Evolutionary conservation across 2,329 filamentous ascomycete species (phyloP), one percentile per base, ranked within the genome.

Genomic region (Hirsutella minnesotensis): DNA sequence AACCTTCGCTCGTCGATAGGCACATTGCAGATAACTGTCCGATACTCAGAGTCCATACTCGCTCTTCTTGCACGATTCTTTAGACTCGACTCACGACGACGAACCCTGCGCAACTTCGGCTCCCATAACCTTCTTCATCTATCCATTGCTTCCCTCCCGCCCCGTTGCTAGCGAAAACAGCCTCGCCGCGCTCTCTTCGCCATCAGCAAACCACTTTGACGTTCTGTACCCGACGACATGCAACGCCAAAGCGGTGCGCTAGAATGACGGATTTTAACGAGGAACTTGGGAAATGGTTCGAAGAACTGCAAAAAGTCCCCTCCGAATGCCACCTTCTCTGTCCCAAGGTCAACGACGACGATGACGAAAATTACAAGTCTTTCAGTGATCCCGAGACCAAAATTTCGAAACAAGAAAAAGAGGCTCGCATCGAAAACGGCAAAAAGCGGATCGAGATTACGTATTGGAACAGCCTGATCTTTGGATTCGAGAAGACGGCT

Each of bases 401-500:
- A 13, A 68, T 77, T 33, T 68, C 69, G 8, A 49, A 54, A 16
- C 67, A 68, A 9, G 68, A 74, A 48, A 80, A 78, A 54, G 56
- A 65, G 39, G 54, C 63, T 35, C 66, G 73, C 8, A 74, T 85
- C 18, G 54, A 70, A 40, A 68, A 79, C 44, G 73, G 72, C 13
- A 66, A 71, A 29, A 56, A 62, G 9, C 72, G 83, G 27, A 67
- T 79, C 46, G 68, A 80, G 47, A 69, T 77, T 27, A 79, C 81
- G 40, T 78, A 84, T 48, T 77, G 75, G 55, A 83, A 78, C 46
- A 79, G 81, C 47, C 68, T 84, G 35, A 73, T 88, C 13, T 69
- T 87, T 43, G 83, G 81, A 16, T 77, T 85, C 47, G 73, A 72
- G 43, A 69, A 74, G 39, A 74, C 78, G 39, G 70, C 75, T 40